A percentile compares a stretch with the other conserved stretches of the same genome.
Conservation (phyloP, 1,284 basidiomycete species). For the Trichosporon asahii region DNA sequence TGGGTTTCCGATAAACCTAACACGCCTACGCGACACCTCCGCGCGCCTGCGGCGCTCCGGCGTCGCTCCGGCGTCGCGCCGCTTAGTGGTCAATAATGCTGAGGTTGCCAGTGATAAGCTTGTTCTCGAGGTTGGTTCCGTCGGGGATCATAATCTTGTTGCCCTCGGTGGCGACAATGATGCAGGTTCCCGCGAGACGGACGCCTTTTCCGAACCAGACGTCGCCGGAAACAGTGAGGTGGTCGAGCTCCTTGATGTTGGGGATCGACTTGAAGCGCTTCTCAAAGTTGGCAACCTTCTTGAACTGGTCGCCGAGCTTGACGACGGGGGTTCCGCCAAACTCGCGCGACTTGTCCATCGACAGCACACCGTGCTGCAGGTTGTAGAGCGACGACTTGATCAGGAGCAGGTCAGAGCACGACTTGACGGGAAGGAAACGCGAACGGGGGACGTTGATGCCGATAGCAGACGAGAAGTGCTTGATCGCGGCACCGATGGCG, state of each 20-base stretch:
- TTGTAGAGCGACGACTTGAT: conserved; percentile 98
- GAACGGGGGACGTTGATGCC: conserved; percentile 97
- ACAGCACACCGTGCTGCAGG: conserved; percentile 87
- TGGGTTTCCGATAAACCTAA: too few relatives aligned
- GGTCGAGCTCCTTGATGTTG: conserved; percentile 88
- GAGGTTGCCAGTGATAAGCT: conserved; percentile 59
- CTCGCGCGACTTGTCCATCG: conserved; percentile 84
- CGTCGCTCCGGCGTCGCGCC: background rate
- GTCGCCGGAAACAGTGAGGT: conserved; percentile 93
- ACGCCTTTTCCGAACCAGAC: conserved; percentile 94
- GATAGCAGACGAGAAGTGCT: conserved; percentile 63
- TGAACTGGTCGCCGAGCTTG: conserved; percentile 79
- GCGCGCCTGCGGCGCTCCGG: background rate
- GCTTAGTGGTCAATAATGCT: conserved; percentile 58
- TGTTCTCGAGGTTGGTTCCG: conserved; percentile 90
- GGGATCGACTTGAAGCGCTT: conserved; percentile 88
- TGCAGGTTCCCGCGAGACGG: conserved; percentile 80
- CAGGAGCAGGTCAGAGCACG: conserved; percentile 82
- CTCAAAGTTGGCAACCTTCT: conserved; percentile 93
- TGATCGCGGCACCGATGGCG: conserved; percentile 92
- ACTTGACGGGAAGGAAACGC: conserved; percentile 88
- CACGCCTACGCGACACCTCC: background rate
- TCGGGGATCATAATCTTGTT: conserved; percentile 94
- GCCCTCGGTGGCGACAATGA: conserved; percentile 87
- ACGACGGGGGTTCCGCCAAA: conserved; percentile 94